Percentiles rank a stretch among this genome's conserved stretches.
These are phyloP conservation scores for Penicillium sp. DNA, from an alignment of 2,329 filamentous ascomycete genomes.

Conservation along the genomic window DNA sequence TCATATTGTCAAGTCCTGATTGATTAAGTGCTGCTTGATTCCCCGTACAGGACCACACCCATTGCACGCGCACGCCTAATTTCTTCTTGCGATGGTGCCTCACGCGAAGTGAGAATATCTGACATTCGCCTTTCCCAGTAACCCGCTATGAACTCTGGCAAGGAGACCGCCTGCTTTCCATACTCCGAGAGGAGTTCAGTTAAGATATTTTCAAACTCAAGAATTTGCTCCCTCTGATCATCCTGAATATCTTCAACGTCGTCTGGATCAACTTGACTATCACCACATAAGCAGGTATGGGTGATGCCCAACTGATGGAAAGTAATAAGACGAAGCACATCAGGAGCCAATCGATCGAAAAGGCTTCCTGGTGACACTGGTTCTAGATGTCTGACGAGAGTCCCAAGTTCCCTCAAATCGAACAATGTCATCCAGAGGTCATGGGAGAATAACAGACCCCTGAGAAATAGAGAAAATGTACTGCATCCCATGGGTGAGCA, in stretches of 20 bases:
- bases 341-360: slow-evolving; percentile 2
- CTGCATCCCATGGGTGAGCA: slow-evolving; percentile 12
- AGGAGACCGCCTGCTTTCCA: neutral
- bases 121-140: neutral
- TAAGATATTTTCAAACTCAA: slow-evolving; percentile 7
- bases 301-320: slow-evolving; percentile 6
- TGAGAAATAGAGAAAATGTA: slow-evolving; percentile 8
- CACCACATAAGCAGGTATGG: slow-evolving; percentile 11
- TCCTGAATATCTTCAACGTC: slow-evolving; percentile 12
- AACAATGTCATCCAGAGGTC: too few relatives aligned
- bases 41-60: too few relatives aligned
- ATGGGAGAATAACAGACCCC: slow-evolving; percentile 8
- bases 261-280: slow-evolving; percentile 5
- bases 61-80: too few relatives aligned
- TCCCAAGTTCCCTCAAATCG: neutral
- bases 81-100: neutral
- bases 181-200: neutral
- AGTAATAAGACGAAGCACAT: slow-evolving; percentile 10
- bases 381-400: neutral
- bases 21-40: too few relatives aligned
- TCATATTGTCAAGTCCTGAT: too few relatives aligned
- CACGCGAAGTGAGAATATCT: neutral
- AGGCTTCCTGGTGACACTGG: neutral
- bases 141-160: neutral
- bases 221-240: slow-evolving; percentile 6